Conservation (phyloP, 768 basidiomycete genomes). For the Boletus vermiculosoides region DNA sequence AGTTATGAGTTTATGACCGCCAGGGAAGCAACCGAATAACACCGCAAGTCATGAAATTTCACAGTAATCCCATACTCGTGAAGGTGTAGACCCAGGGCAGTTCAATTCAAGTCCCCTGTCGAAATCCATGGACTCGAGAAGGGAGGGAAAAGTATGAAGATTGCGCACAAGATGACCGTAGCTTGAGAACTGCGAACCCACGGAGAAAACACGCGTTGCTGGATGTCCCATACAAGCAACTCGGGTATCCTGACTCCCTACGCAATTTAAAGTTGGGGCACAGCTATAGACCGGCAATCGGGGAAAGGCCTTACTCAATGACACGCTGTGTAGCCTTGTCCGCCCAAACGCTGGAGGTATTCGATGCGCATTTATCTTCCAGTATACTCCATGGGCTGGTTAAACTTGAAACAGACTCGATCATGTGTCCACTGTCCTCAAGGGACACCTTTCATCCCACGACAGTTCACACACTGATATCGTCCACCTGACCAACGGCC, state of each 20-base stretch:
- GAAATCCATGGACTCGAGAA: not conserved
- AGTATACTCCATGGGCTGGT: not conserved
- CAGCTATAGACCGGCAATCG: too few relatives aligned
- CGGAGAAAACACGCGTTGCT: not conserved
- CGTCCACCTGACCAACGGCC: not conserved
- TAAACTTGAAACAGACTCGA: not conserved
- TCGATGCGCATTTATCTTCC: too few relatives aligned
- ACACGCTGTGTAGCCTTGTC: not conserved
- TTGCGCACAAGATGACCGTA: too few relatives aligned
- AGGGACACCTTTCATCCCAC: not conserved
- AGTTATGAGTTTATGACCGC: too few relatives aligned
- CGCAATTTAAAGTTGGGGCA: too few relatives aligned
- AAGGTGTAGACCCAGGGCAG: not conserved
- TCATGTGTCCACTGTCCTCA: slow-evolving; percentile 1
- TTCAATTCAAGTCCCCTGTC: not conserved
- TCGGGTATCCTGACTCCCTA: too few relatives aligned
- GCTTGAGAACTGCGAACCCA: not conserved
- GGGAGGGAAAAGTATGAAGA: not conserved
- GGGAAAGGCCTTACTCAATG: too few relatives aligned
- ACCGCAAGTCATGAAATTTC: not conserved
- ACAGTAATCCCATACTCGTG: not conserved
- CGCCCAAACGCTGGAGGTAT: too few relatives aligned
- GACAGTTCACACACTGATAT: not conserved
- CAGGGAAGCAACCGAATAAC: not conserved
- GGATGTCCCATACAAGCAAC: too few relatives aligned